Conservation (phyloP, 1,139 yeast species). For the Tardiomyces depauwii region DNA sequence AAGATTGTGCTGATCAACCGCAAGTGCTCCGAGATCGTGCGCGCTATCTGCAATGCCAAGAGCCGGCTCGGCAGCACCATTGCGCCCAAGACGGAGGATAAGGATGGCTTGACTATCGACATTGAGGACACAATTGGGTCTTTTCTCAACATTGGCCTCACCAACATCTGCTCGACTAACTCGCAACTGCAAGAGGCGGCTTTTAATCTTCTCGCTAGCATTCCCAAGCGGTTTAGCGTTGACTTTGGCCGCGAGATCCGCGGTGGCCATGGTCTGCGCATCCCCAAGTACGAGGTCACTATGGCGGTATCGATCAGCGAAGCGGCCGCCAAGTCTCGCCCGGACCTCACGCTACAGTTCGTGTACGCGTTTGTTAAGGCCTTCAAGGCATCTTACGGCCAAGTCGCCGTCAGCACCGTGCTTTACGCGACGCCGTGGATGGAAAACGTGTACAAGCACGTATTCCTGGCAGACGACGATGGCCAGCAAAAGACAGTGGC, state of each 20-base stretch:
- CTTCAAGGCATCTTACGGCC: constrained; percentile 32
- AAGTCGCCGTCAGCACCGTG: constrained; percentile 31
- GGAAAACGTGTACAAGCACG: constrained; percentile 49
- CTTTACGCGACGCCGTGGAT: constrained; percentile 68
- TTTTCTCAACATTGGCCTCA: constrained; percentile 51
- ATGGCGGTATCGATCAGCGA: constrained; percentile 52
- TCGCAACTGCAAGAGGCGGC: constrained; percentile 55
- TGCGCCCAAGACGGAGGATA: neutral
- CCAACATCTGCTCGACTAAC: constrained; percentile 52
- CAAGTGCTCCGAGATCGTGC: constrained; percentile 56
- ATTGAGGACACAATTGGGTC: constrained; percentile 16
- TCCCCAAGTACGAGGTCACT: constrained; percentile 60
- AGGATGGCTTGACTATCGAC: neutral
- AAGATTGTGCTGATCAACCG: constrained; percentile 40
- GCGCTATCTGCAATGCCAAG: constrained; percentile 32
- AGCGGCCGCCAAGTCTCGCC: constrained; percentile 45
- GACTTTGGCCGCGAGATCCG: constrained; percentile 49
- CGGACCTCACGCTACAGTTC: constrained; percentile 53
- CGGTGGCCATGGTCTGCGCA: constrained; percentile 52
- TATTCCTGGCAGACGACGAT: constrained; percentile 36
- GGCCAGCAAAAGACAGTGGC: constrained; percentile 56
- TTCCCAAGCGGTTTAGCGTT: constrained; percentile 48
- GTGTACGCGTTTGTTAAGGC: constrained; percentile 51
- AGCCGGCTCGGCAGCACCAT: neutral
- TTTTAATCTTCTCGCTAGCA: constrained; percentile 51